These are phyloP conservation scores for Cutaneotrichosporon dermatis DNA, from an alignment of 1,284 basidiomycete genomes.

Conservation along the genomic window DNA sequence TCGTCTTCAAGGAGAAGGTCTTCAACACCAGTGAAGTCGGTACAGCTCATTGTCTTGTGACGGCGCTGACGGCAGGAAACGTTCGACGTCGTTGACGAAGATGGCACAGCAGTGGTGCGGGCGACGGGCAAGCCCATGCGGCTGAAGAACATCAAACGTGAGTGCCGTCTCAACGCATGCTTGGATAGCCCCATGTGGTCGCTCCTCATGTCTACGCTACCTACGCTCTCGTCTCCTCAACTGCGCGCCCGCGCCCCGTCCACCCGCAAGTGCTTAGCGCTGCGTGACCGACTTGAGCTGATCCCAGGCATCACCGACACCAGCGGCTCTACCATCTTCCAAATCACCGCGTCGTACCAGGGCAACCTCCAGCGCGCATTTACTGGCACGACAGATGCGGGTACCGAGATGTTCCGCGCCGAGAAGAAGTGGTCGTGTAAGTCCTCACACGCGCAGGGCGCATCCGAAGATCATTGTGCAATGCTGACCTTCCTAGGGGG, in stretches of 20 bases:
- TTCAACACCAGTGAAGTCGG: not conserved
- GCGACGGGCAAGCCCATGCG: not conserved
- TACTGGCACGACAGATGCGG: not conserved
- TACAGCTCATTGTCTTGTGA: not conserved
- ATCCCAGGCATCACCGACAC: not conserved
- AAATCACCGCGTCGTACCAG: not conserved
- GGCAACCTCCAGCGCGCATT: not conserved
- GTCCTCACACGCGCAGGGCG: not conserved
- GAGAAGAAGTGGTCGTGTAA: constrained; percentile 6
- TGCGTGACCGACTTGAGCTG: not conserved
- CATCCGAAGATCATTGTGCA: too few species aligned
- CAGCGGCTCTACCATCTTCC: not conserved
- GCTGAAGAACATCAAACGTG: constrained; percentile 3
- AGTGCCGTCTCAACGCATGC: not conserved
- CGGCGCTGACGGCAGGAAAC: constrained; percentile 1
- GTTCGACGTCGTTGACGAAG: constrained; percentile 2
- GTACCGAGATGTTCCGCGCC: not conserved
- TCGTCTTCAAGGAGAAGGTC: constrained; percentile 4
- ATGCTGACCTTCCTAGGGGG: constrained; percentile 1
- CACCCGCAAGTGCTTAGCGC: too few species aligned
- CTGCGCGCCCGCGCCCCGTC: too few species aligned
- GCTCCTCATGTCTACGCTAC: too few species aligned
- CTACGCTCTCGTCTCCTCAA: too few species aligned
- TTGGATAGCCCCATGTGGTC: too few species aligned
- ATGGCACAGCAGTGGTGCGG: not conserved